Evolutionary conservation across 148 eudicot species (phyloP).

Genomic region (Nepenthes gracilis): DNA sequence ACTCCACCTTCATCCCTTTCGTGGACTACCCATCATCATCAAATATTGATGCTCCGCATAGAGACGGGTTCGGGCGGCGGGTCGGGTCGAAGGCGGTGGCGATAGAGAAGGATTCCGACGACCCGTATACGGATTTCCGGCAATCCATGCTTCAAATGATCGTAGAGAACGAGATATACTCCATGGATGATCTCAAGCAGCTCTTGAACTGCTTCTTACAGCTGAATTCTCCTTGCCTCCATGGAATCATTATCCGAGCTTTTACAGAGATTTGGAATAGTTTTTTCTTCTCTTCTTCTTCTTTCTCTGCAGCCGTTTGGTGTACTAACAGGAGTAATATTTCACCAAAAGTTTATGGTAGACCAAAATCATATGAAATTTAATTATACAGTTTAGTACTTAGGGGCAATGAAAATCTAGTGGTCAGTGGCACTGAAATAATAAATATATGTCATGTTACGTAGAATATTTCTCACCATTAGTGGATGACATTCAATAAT

Average conservation of each 20-base stretch:
- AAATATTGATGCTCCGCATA: not conserved
- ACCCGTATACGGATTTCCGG: conserved; percentile 81
- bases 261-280: conserved; percentile 90
- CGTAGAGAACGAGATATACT: conserved; percentile 68
- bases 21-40: conserved; percentile 5
- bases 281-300: conserved; percentile 18
- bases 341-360: conserved; percentile 18
- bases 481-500: too few species aligned
- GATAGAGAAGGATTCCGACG: conserved; percentile 86
- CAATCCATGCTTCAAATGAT: conserved; percentile 94
- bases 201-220: conserved; percentile 82
- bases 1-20: conserved; percentile 10
- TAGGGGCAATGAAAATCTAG: too few species aligned
- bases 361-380: conserved; percentile 26
- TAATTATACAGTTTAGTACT: not conserved
- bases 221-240: conserved; percentile 70
- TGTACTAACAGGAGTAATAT: not conserved
- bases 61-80: conserved; percentile 38
- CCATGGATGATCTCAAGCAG: conserved; percentile 57
- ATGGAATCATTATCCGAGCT: conserved; percentile 64
- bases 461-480: too few species aligned
- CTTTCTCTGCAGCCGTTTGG: not conserved
- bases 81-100: conserved; percentile 63
- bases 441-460: too few species aligned
- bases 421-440: too few species aligned